phyloP scores from a whole-genome alignment of 1,284 basidiomycete genomes.

The Thelephora terrestris region DNA sequence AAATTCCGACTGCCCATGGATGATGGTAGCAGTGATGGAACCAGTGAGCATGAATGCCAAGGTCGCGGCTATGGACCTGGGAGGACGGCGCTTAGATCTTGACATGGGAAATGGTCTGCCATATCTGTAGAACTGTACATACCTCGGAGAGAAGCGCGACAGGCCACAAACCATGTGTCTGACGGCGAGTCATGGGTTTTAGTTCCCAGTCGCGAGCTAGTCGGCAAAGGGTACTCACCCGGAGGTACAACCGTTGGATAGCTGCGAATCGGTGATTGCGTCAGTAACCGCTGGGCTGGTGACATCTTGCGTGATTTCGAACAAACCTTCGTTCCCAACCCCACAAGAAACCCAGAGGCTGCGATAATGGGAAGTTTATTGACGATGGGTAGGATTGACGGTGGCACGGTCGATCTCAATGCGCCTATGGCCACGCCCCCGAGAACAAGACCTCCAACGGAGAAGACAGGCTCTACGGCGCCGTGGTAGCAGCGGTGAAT shows the following conservation, averaged over 20 bases:
- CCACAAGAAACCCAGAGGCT: constrained; percentile 49
- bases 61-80: constrained; percentile 28
- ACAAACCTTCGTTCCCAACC: constrained; percentile 50
- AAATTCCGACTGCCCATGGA: constrained; percentile 25
- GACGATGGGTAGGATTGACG: constrained; percentile 15
- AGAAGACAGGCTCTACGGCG: constrained; percentile 28
- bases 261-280: constrained; percentile 18
- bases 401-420: constrained; percentile 24
- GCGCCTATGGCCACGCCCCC: constrained; percentile 34
- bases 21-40: constrained; percentile 32
- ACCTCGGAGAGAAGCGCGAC: constrained; percentile 50
- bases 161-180: constrained; percentile 66
- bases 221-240: constrained; percentile 27
- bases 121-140: neutral
- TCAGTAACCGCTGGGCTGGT: constrained; percentile 3
- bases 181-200: neutral
- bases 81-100: neutral
- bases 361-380: constrained; percentile 22
- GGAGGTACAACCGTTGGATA: constrained; percentile 51
- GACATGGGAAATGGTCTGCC: constrained; percentile 7
- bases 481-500: constrained; percentile 44
- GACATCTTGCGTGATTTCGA: neutral
- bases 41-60: constrained; percentile 45
- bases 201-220: neutral
- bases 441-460: constrained; percentile 32